These are phyloP conservation scores for Atkinsonella hypoxylon DNA, from an alignment of 2,329 filamentous ascomycete species.

Conservation along the genomic window DNA sequence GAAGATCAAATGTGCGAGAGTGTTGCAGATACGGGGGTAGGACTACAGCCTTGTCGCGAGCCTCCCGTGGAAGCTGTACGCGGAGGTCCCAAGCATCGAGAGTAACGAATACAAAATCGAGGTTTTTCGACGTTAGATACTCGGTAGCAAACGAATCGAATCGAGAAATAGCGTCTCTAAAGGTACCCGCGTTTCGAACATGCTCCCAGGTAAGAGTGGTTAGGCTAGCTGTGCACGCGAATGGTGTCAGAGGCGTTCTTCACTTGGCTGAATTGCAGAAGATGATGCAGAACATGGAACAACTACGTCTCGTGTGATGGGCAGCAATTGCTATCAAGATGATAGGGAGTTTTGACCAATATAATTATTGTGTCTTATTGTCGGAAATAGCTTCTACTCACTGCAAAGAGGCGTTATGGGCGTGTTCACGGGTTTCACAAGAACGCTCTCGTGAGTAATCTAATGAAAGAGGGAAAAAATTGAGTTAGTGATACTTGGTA, in stretches of 20 bases:
- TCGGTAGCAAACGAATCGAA: slow-evolving; percentile 92
- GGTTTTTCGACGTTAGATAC: slow-evolving; percentile 78
- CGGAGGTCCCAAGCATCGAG: slow-evolving; percentile 97
- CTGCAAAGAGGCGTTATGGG: slow-evolving; percentile 97
- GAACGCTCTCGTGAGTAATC: slow-evolving; percentile 89
- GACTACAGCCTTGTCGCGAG: slow-evolving; percentile 94
- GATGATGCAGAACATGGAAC: neutral
- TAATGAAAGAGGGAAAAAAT: slow-evolving; percentile 24
- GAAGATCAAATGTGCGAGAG: slow-evolving; percentile 90
- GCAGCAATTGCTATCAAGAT: too few species aligned
- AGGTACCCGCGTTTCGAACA: slow-evolving; percentile 91
- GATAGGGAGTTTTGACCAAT: neutral
- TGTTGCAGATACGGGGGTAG: slow-evolving; percentile 95
- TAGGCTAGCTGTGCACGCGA: slow-evolving; percentile 61
- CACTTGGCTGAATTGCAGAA: neutral
- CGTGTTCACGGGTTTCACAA: slow-evolving; percentile 97
- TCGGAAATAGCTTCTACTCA: slow-evolving; percentile 44
- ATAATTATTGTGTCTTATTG: slow-evolving; percentile 6
- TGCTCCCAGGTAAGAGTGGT: slow-evolving; percentile 99
- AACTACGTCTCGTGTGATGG: neutral
- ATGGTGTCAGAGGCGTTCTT: neutral
- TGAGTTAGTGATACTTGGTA: slow-evolving; percentile 9
- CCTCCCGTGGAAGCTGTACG: slow-evolving; percentile 93
- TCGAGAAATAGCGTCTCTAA: slow-evolving; percentile 89
- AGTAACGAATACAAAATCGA: slow-evolving; percentile 97